These are phyloP conservation scores for Lasiodiplodia sp. DNA, from an alignment of 2,329 filamentous ascomycete genomes.

Conservation along the genomic window DNA sequence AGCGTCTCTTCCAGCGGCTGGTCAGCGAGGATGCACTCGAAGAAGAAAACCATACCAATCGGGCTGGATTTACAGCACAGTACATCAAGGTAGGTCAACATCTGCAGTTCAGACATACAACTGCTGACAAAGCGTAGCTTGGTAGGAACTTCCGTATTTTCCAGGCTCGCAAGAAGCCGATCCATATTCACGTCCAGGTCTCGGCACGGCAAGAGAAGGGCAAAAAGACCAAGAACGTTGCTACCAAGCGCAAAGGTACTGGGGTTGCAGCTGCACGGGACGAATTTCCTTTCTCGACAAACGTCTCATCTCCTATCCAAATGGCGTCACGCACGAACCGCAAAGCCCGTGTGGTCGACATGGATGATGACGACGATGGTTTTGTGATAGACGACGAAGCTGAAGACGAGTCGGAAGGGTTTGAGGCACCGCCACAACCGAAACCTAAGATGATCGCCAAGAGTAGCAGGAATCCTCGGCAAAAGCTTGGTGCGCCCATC, in stretches of 20 bases:
- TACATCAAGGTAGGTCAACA: conserved; percentile 69
- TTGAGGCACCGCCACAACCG: conserved; percentile 49
- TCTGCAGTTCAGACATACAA: neutral
- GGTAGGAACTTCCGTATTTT: conserved; percentile 58
- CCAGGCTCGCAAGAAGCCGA: conserved; percentile 48
- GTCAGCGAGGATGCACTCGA: conserved; percentile 74
- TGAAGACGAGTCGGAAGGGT: conserved; percentile 53
- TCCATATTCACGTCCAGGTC: conserved; percentile 63
- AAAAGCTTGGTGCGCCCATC: conserved; percentile 64
- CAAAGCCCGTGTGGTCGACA: conserved; percentile 34
- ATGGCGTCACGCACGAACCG: conserved; percentile 48
- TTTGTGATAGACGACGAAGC: conserved; percentile 42
- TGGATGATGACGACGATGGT: conserved; percentile 35
- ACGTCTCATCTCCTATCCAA: conserved; percentile 70
- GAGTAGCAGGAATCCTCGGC: conserved; percentile 33
- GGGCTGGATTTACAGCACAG: conserved; percentile 72
- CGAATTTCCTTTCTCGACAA: conserved; percentile 67
- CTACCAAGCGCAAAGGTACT: conserved; percentile 36
- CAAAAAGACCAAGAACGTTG: conserved; percentile 42
- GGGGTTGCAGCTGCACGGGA: conserved; percentile 47
- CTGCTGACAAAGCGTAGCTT: conserved; percentile 42
- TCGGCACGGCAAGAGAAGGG: conserved; percentile 51
- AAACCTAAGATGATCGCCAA: conserved; percentile 31
- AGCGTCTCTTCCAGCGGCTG: conserved; percentile 83
- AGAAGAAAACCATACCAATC: conserved; percentile 73